These are phyloP conservation scores for Grosmannia clavigera DNA, from an alignment of 2,329 filamentous ascomycete genomes.

Conservation along the genomic window DNA sequence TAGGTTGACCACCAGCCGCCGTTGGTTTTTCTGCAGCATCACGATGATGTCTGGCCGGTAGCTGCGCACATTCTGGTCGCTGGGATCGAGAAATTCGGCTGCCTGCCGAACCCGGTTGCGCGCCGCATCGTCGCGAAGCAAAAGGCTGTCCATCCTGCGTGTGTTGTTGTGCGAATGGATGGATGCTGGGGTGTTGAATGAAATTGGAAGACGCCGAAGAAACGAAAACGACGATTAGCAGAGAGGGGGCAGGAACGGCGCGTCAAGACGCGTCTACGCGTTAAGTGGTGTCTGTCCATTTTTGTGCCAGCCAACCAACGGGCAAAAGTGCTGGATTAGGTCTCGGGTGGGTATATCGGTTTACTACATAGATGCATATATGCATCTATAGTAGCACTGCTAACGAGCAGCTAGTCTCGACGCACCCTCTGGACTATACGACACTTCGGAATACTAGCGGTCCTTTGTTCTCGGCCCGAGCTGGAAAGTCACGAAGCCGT, in stretches of 20 bases:
- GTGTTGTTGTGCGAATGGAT: not conserved
- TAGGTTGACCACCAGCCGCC: conserved; percentile 59
- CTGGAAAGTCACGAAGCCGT: too few relatives aligned
- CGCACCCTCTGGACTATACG: too few relatives aligned
- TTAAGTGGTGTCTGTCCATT: conserved; percentile 8
- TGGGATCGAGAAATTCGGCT: conserved; percentile 88
- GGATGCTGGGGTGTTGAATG: not conserved
- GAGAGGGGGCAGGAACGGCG: conserved; percentile 2
- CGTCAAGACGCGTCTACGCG: conserved; percentile 12
- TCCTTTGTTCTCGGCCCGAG: too few relatives aligned
- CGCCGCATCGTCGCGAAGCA: conserved; percentile 73
- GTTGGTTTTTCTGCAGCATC: conserved; percentile 57
- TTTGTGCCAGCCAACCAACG: not conserved
- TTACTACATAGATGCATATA: not conserved
- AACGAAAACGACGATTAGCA: not conserved
- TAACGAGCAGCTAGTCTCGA: too few relatives aligned
- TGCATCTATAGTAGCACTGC: too few relatives aligned
- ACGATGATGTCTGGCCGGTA: conserved; percentile 82
- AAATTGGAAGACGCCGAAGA: not conserved
- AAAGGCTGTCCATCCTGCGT: conserved; percentile 52
- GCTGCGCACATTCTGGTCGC: conserved; percentile 50
- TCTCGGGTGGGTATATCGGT: not conserved
- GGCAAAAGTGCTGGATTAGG: not conserved
- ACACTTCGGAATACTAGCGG: too few relatives aligned
- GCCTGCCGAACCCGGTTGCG: conserved; percentile 74